Conservation (phyloP, 2,329 filamentous ascomycete species). For the Fusarium metavorans region DNA sequence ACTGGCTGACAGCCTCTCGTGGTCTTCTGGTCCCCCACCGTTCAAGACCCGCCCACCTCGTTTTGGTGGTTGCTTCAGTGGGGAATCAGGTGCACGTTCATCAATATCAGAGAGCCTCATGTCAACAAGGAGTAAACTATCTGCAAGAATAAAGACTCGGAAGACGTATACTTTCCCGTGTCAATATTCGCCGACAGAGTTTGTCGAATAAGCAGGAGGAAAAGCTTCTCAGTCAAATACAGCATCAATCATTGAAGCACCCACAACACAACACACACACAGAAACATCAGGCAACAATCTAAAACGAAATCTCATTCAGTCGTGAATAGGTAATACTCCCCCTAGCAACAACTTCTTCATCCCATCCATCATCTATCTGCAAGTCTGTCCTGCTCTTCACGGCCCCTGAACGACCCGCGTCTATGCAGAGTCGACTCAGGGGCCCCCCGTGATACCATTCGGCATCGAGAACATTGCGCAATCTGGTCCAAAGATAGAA, state of each 20-base stretch:
- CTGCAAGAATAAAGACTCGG: not conserved
- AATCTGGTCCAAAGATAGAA: conserved; percentile 30
- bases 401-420: not conserved
- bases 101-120: not conserved
- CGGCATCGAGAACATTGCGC: conserved; percentile 24
- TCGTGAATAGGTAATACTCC: conserved; percentile 39
- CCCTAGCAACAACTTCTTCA: conserved; percentile 24
- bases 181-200: not conserved
- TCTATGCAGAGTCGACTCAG: not conserved
- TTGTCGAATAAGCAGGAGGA: not conserved
- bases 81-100: not conserved
- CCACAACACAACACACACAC: not conserved
- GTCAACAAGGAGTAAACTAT: not conserved
- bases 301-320: conserved; percentile 45
- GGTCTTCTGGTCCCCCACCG: conserved; percentile 9
- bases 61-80: not conserved
- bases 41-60: not conserved
- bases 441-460: conserved; percentile 5
- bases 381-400: conserved; percentile 24
- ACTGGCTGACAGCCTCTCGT: conserved; percentile 22
- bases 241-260: not conserved
- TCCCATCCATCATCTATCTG: conserved; percentile 39
- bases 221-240: not conserved
- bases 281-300: conserved; percentile 7
- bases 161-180: not conserved